These are phyloP conservation scores for Agaricus subrufescens DNA, from an alignment of 768 basidiomycete genomes.

Conservation along the genomic window DNA sequence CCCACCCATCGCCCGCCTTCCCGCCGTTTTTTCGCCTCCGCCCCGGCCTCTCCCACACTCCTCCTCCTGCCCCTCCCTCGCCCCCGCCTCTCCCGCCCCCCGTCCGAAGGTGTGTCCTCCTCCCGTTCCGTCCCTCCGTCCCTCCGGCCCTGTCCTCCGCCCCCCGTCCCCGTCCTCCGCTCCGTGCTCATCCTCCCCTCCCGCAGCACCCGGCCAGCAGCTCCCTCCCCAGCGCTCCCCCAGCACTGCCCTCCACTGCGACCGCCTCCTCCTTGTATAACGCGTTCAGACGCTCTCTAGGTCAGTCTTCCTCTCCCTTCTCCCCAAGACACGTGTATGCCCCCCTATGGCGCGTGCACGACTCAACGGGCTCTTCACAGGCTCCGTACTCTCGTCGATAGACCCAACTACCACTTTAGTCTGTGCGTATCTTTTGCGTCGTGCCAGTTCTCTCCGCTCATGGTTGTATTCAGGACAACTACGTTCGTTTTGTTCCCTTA, in stretches of 20 bases:
- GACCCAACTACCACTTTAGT: neutral
- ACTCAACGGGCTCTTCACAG: neutral
- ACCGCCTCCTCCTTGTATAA: neutral
- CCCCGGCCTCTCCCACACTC: neutral
- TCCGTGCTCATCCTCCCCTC: neutral
- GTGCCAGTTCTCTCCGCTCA: neutral
- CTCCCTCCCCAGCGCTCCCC: neutral
- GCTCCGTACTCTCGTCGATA: neutral
- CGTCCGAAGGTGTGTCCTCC: slow-evolving; percentile 5
- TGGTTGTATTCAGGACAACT: neutral
- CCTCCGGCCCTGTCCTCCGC: slow-evolving; percentile 1
- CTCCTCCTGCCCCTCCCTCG: neutral
- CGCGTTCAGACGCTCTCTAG: neutral
- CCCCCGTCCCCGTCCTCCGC: neutral
- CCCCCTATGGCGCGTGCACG: slow-evolving; percentile 6
- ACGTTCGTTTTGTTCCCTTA: slow-evolving; percentile 1
- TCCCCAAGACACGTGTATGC: slow-evolving; percentile 7
- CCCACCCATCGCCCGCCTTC: slow-evolving; percentile 4
- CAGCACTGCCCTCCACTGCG: neutral
- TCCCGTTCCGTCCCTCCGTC: slow-evolving; percentile 7
- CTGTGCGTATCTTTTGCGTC: neutral
- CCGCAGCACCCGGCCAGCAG: neutral
- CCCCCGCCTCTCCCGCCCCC: slow-evolving; percentile 5
- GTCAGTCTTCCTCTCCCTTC: neutral
- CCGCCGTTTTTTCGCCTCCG: slow-evolving; percentile 7